Evolutionary conservation across 805 yeast genomes (phyloP).

Genomic region (Debaryomyces castellii): DNA sequence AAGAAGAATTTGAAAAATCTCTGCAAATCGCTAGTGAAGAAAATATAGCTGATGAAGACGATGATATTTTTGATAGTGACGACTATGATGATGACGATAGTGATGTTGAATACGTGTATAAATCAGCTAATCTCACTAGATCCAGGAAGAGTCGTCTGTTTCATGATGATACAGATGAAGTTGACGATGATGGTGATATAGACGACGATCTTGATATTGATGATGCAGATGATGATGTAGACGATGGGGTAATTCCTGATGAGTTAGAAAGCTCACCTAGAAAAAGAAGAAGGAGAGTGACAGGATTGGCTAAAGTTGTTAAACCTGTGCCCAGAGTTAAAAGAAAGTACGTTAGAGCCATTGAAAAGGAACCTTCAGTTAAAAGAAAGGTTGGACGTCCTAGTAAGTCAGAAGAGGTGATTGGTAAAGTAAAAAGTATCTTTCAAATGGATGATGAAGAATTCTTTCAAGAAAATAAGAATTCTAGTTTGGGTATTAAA

Average conservation of each 20-base stretch:
- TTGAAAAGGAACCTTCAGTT: constrained; percentile 1
- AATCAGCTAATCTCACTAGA: constrained; percentile 26
- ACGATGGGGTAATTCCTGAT: neutral
- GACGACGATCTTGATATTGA: neutral
- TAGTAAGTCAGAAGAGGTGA: constrained; percentile 22
- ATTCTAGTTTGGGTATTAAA: neutral
- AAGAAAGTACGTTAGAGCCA: constrained; percentile 15
- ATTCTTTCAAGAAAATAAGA: constrained; percentile 19
- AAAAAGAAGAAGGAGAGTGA: constrained; percentile 6
- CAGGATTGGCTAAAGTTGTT: neutral
- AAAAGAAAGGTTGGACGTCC: constrained; percentile 25
- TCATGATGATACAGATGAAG: constrained; percentile 6
- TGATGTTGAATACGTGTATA: constrained; percentile 1
- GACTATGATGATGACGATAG: constrained; percentile 1
- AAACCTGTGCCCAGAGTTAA: neutral
- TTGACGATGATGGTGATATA: neutral
- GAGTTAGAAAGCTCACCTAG: constrained; percentile 13
- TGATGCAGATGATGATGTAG: neutral
- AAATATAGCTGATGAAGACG: neutral
- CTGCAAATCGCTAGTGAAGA: too few relatives aligned
- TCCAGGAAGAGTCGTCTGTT: constrained; percentile 11
- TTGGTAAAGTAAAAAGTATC: constrained; percentile 31
- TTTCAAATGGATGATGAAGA: constrained; percentile 33
- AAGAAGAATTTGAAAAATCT: too few relatives aligned
- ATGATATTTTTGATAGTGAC: neutral